phyloP scores from a whole-genome alignment of 2,329 filamentous ascomycete genomes.

The Alternaria sp. region DNA sequence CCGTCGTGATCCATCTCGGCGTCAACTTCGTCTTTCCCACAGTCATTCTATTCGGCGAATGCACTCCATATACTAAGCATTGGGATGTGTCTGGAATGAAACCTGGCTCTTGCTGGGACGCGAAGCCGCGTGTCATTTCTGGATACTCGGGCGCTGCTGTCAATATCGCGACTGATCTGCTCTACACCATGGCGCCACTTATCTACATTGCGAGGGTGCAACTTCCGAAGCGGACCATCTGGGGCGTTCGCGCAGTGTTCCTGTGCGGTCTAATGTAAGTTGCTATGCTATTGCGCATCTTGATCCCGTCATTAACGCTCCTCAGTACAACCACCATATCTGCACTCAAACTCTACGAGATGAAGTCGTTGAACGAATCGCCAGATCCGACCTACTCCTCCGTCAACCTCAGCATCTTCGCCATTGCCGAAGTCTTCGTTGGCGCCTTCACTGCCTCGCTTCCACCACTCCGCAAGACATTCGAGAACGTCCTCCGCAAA shows the following conservation, averaged over 20 bases:
- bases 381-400: conserved; percentile 29
- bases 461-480: conserved; percentile 34
- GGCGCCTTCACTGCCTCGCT: conserved; percentile 36
- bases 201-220: conserved; percentile 33
- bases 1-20: conserved; percentile 25
- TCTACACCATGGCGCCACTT: conserved; percentile 32
- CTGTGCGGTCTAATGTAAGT: conserved; percentile 34
- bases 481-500: conserved; percentile 26
- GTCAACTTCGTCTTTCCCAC: conserved; percentile 33
- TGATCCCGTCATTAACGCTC: background rate
- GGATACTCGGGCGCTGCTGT: conserved; percentile 34
- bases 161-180: conserved; percentile 34
- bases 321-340: conserved; percentile 34
- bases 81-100: conserved; percentile 28
- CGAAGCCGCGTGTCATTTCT: conserved; percentile 31
- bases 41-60: conserved; percentile 31
- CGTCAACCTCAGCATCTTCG: conserved; percentile 34
- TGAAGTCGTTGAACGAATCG: conserved; percentile 26
- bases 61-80: conserved; percentile 29
- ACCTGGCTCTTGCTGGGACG: conserved; percentile 31
- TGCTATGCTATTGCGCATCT: accelerated
- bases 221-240: conserved; percentile 30
- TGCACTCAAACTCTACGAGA: conserved; percentile 34
- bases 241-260: conserved; percentile 37
- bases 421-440: conserved; percentile 32